Base-by-base conservation (phyloP, 2,329 filamentous ascomycete genomes). In the Mollisiaceae sp. region DNA sequence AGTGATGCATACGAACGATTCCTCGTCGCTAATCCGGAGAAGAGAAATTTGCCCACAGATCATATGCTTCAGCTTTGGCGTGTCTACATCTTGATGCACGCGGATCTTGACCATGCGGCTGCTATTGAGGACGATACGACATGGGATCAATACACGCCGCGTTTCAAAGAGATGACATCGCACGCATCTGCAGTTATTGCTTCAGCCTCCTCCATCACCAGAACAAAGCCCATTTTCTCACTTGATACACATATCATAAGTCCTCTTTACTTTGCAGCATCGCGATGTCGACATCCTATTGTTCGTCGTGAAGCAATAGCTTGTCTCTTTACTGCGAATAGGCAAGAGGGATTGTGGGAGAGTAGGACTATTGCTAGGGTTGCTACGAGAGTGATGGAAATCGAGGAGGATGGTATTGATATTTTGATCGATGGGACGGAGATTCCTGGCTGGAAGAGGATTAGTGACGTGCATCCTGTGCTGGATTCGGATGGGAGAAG, bases 301-400 rank as follows among this genome's bases (percentile, higher is more conserved):
- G 80, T 84, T 41, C 82, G 88, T 15, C 80, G 85, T 15, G 83
- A 84, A 67, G 87, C 88, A 15, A 88, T 90, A 58, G 82, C 85
- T 69, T 78, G 90, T 12, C 76, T 90, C 56, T 78, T 80, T 60
- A 85, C 82, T 69, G 86, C 84, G 69, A 82, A 85, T 11, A 80
- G 87, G n/a, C 81, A 86, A 56, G 88, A 90, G 75, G 87, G 85
- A 36, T 86, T 90, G 81, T 90, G 88, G 88, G 86, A 90, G 45
- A 62, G 64, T 39, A 56, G 59, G 55, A 56, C 65, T 8, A 55
- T 57, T n/a, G 65, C 54, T 4, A 67, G 45, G 39, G 61, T 68
- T 41, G 65, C 65, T 3, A n/a, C 59, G n/a, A 39, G 58, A 35
- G 27, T 66, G 4, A 39, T 69, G 39, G 58, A 41, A 22, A 57